phyloP scores from a whole-genome alignment of 2,329 filamentous ascomycete genomes.

The Fonsecaea erecta region DNA sequence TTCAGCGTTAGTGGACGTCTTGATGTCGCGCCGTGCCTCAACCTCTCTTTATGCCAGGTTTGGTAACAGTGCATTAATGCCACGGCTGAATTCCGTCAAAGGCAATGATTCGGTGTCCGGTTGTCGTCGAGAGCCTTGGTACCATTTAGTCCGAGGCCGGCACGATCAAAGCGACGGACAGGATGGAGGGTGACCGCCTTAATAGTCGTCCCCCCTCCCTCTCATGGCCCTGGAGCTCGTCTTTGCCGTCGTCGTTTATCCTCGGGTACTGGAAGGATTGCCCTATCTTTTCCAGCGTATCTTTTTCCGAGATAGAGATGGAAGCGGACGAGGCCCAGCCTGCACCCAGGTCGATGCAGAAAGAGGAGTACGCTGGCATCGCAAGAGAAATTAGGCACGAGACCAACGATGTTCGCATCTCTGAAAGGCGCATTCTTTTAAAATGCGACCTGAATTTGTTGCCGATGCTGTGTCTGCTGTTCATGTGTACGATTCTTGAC shows the following conservation, averaged over 20 bases:
- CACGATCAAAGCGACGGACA: neutral
- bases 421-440: neutral
- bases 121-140: neutral
- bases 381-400: neutral
- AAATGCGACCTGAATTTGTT: slow-evolving; percentile 50
- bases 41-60: neutral
- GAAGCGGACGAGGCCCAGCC: neutral
- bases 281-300: neutral
- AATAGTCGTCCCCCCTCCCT: neutral
- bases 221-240: neutral
- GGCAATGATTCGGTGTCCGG: neutral
- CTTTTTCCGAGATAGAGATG: neutral
- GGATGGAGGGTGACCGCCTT: neutral
- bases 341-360: neutral
- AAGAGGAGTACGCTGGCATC: neutral
- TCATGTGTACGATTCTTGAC: slow-evolving; percentile 49
- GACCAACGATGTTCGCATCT: neutral
- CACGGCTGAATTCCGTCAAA: neutral
- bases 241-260: neutral
- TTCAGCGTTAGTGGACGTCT: neutral
- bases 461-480: slow-evolving; percentile 53
- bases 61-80: neutral
- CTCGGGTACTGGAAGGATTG: neutral
- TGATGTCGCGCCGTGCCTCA: neutral
- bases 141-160: neutral